Conservation (phyloP, 805 yeast species). For the Saturnispora galanensis region DNA sequence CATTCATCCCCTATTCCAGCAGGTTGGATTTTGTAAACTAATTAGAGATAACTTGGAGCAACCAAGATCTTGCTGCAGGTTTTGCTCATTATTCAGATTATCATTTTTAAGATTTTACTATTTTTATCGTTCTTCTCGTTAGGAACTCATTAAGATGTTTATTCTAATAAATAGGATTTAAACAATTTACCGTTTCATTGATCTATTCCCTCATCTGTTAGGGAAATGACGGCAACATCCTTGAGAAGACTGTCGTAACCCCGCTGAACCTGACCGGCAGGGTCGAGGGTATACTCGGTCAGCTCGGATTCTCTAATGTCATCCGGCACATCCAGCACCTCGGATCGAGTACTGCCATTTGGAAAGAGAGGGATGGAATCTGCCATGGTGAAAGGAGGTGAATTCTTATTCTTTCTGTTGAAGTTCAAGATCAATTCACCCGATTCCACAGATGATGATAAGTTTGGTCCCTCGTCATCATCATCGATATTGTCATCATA, state of each 20-base stretch:
- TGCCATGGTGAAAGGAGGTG: background rate
- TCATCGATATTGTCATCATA: too few relatives aligned
- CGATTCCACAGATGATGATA: too few relatives aligned
- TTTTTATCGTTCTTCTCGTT: too few relatives aligned
- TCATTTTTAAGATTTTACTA: too few relatives aligned
- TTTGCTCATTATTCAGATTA: too few relatives aligned
- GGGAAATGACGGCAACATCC: constrained; percentile 4
- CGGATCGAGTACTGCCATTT: constrained; percentile 2
- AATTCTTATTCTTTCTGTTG: background rate
- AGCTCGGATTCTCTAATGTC: constrained; percentile 4
- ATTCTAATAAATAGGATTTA: too few relatives aligned
- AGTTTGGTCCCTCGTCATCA: too few relatives aligned
- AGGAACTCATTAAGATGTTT: too few relatives aligned
- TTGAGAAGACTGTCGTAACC: constrained; percentile 4
- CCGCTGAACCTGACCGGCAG: constrained; percentile 7
- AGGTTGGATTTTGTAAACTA: too few relatives aligned
- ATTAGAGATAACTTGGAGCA: too few relatives aligned
- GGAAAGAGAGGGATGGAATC: background rate
- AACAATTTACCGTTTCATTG: background rate
- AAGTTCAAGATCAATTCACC: constrained; percentile 10
- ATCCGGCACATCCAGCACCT: constrained; percentile 13
- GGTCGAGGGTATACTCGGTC: constrained; percentile 1
- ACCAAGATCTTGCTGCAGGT: too few relatives aligned
- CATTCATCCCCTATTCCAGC: too few relatives aligned
- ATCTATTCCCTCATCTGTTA: background rate